Evolutionary conservation across 495 filamentous ascomycete species (phyloP), one percentile per base, ranked within the genome.

Genomic region (Penicillium robsamsonii): DNA sequence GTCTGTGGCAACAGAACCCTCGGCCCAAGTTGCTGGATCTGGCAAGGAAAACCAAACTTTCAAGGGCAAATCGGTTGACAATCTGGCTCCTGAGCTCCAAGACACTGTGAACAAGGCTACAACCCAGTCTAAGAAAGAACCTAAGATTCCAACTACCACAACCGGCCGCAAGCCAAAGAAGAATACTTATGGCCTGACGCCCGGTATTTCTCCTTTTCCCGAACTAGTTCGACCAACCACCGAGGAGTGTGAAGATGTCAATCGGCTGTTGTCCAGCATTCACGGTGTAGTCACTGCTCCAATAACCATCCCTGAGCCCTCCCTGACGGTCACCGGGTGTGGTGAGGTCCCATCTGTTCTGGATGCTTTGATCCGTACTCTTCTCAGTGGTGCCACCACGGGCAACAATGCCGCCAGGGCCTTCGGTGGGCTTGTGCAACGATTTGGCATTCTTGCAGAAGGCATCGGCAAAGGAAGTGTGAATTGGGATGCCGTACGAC

Each of bases 281-380:
- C 90, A 97, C 63, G 88, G 87, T 1, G 73, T 84, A 40, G 79
- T 88, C 4, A 73, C 74, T 29, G 76, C 79, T 9, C 93, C 94
- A 1, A 72, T 83, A 15, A 82, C 73, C 2, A 85, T 94, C 15
- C 90, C 91, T 0, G 71, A 79, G 8, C 89, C 94, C 1, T 91
- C 89, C n/a, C 71, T 90, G 2, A 86, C 87, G 3, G 81, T 91
- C 13, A 84, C 92, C 17, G 93, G 92, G 2, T 98, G 94, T 61
- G 94, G 94, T 13, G 92, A 98, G 69, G 94, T 97, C 0, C 93
- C 93, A 0, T 93, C 86, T 18, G 85, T 97, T 1, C 79, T 98
- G 0, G 94, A 97, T 65, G 94, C 92, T 0, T 74, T 98, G 0
- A 81, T 96, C 22, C 82, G 92, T 24, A 96, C 92, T 0, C 66